Evolutionary conservation across 2,329 filamentous ascomycete genomes (phyloP).

Genomic region (Aspergillus latus): DNA sequence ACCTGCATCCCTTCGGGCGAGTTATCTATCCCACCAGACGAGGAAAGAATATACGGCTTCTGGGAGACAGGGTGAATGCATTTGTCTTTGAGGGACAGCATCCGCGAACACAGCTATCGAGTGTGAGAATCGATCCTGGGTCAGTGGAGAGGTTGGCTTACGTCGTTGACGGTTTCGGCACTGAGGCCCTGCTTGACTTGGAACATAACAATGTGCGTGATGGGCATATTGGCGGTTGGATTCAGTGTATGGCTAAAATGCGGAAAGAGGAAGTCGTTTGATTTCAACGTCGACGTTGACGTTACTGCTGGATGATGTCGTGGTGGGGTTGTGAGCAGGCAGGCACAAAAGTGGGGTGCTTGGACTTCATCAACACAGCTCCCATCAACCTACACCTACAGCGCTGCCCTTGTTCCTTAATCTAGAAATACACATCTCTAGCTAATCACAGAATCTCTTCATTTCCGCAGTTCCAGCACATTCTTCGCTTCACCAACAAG

Average conservation of each 20-base stretch:
- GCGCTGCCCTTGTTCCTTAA: too few species aligned
- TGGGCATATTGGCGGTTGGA: constrained; percentile 19
- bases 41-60: constrained; percentile 60
- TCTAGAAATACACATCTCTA: too few species aligned
- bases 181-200: constrained; percentile 58
- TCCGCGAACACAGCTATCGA: constrained; percentile 53
- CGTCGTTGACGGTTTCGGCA: constrained; percentile 55
- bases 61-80: constrained; percentile 61
- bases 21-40: constrained; percentile 62
- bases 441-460: background rate
- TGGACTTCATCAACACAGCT: background rate
- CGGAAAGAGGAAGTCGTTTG: background rate
- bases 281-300: background rate
- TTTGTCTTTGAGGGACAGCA: constrained; percentile 57
- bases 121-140: background rate
- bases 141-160: constrained; percentile 36
- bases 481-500: background rate
- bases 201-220: constrained; percentile 68
- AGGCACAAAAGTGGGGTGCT: background rate
- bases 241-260: background rate
- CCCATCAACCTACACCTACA: too few species aligned
- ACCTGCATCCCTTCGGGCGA: constrained; percentile 63
- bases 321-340: background rate
- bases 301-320: background rate
- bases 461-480: background rate